Conservation (phyloP, 2,329 filamentous ascomycete genomes). For the Fusarium sp. region DNA sequence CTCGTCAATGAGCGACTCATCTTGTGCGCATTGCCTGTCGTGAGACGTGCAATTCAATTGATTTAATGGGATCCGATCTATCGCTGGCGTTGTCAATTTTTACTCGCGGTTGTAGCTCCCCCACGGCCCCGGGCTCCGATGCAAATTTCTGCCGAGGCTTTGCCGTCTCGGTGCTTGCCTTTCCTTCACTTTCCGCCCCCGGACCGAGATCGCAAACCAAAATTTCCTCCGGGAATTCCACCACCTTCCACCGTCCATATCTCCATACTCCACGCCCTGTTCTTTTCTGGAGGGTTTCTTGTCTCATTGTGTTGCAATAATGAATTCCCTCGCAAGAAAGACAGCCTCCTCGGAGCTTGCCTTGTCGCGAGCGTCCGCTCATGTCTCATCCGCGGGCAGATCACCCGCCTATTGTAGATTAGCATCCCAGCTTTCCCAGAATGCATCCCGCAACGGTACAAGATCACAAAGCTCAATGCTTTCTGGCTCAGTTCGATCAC, state of each 20-base stretch:
- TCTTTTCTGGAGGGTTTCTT: slow-evolving; percentile 49
- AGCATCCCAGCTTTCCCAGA: slow-evolving; percentile 54
- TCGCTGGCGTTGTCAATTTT: slow-evolving; percentile 47
- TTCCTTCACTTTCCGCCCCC: slow-evolving; percentile 50
- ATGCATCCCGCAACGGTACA: slow-evolving; percentile 47
- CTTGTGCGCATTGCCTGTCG: slow-evolving; percentile 50
- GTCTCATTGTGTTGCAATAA: slow-evolving; percentile 52
- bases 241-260: slow-evolving; percentile 47
- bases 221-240: slow-evolving; percentile 56
- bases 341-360: slow-evolving; percentile 57
- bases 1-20: slow-evolving; percentile 62
- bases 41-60: slow-evolving; percentile 24
- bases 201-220: slow-evolving; percentile 56
- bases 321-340: slow-evolving; percentile 63
- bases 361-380: slow-evolving; percentile 58
- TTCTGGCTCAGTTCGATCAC: slow-evolving; percentile 51
- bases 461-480: slow-evolving; percentile 46
- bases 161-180: slow-evolving; percentile 53
- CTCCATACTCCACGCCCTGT: slow-evolving; percentile 45
- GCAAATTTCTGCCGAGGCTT: slow-evolving; percentile 50
- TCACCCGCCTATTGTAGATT: slow-evolving; percentile 64
- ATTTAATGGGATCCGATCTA: slow-evolving; percentile 23
- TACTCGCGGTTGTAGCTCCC: slow-evolving; percentile 30
- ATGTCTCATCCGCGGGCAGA: slow-evolving; percentile 57
- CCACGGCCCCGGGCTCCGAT: slow-evolving; percentile 15